Evolutionary conservation across 2,329 filamentous ascomycete genomes (phyloP).

Genomic region (Ophiostoma triangulosporum): DNA sequence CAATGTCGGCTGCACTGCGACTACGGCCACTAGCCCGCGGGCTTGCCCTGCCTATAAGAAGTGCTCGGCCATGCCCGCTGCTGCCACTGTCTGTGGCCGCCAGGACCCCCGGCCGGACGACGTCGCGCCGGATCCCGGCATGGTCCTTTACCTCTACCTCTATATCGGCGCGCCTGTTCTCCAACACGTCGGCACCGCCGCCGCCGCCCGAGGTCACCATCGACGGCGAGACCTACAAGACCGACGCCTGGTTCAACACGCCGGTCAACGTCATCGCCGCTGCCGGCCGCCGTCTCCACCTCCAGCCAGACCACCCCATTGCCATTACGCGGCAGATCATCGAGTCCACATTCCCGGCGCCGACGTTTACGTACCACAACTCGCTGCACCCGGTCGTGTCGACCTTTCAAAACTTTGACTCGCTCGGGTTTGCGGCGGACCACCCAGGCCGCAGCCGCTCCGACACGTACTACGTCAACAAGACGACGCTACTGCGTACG

Average conservation of each 20-base stretch:
- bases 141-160: not conserved
- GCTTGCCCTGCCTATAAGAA: not conserved
- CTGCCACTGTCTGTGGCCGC: not conserved
- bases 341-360: conserved; percentile 68
- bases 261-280: conserved; percentile 61
- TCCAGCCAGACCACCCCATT: conserved; percentile 81
- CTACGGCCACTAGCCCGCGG: not conserved
- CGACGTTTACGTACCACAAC: conserved; percentile 65
- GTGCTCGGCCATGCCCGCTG: not conserved
- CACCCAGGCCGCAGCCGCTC: conserved; percentile 78
- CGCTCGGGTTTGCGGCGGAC: conserved; percentile 77
- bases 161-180: not conserved
- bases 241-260: conserved; percentile 77
- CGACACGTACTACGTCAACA: conserved; percentile 93
- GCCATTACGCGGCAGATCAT: conserved; percentile 85
- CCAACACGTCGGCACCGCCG: not conserved
- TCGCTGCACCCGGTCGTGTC: conserved; percentile 65
- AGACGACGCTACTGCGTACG: conserved; percentile 70
- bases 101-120: not conserved
- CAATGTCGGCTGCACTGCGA: conserved; percentile 1
- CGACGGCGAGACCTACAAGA: conserved; percentile 48
- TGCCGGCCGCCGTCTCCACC: conserved; percentile 67
- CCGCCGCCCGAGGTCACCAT: conserved; percentile 34
- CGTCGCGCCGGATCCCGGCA: not conserved
- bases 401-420: conserved; percentile 85